A percentile compares a stretch with the other conserved stretches of the same genome.
Evolutionary conservation across 495 filamentous ascomycete genomes (phyloP).

Genomic region (Penicillium robsamsonii): DNA sequence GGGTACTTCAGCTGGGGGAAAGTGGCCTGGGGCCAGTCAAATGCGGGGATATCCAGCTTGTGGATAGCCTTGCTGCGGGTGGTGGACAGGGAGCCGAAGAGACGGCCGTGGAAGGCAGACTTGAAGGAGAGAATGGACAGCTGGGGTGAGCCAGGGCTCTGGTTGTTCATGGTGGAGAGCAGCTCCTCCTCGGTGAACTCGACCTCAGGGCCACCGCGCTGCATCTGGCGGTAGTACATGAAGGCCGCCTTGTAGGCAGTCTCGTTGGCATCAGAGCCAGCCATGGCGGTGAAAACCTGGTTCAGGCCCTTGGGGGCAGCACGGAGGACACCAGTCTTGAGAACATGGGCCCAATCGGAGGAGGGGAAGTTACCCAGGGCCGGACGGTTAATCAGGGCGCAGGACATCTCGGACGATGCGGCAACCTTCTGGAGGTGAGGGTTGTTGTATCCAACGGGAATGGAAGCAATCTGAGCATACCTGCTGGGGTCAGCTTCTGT

Average conservation of each 20-base stretch:
- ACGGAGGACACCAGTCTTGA: constrained; percentile 82
- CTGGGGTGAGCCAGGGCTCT: constrained; percentile 75
- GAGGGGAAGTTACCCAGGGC: constrained; percentile 96
- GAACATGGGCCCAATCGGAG: constrained; percentile 79
- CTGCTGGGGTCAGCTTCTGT: constrained; percentile 37
- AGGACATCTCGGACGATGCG: constrained; percentile 73
- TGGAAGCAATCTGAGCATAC: constrained; percentile 95
- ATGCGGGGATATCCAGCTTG: constrained; percentile 97
- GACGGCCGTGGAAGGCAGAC: constrained; percentile 90
- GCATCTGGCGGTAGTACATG: constrained; percentile 89
- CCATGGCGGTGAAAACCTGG: constrained; percentile 96
- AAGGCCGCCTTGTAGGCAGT: constrained; percentile 99
- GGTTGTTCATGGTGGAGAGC: constrained; percentile 76
- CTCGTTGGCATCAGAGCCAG: constrained; percentile 97
- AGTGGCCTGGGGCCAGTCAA: constrained; percentile 95
- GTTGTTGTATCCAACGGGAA: constrained; percentile 97
- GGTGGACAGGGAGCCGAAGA: constrained; percentile 89
- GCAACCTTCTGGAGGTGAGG: constrained; percentile 70
- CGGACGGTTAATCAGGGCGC: constrained; percentile 85
- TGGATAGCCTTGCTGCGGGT: constrained; percentile 97
- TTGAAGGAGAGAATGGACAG: constrained; percentile 93
- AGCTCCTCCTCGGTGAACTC: constrained; percentile 87
- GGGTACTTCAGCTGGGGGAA: constrained; percentile 93
- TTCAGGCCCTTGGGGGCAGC: constrained; percentile 88
- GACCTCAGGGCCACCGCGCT: constrained; percentile 77